Evolutionary conservation across 352 stramenopile species (phyloP), one percentile per base, ranked within the genome.

Genomic region (Phytophthora capsici): DNA sequence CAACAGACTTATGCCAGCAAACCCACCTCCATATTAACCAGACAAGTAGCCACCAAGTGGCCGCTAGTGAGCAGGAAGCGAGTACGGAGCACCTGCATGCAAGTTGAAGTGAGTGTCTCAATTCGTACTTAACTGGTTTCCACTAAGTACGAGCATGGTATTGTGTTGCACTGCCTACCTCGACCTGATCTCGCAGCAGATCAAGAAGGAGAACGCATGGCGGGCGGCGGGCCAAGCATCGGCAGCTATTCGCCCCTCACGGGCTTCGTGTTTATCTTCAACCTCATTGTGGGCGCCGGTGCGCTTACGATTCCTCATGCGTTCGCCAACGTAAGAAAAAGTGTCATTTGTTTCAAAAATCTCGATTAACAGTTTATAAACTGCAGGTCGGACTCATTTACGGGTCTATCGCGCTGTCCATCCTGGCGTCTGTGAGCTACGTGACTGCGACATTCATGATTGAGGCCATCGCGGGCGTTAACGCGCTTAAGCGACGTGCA

Each of bases 231-330:
- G n/a, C 71, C 66, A 6, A 75, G 48, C 57, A 79, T 81, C 48
- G 82, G 84, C 14, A 91, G 80, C 73, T 95, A 95, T 73, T 93
- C 88, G 66, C 86, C 86, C 61, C 69, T 89, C 47, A 96, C 88
- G 64, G 88, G 86, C 73, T 96, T 96, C 62, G 77, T 96, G n/a
- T 96, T 96, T 76, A 90, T 96, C 71, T 95, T 96, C 73, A 96
- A 96, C 73, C 86, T 95, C 63, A 94, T 96, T 59, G 88, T 96
- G 25, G 88, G 86, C 47, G 87, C 88, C 26, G 88, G 88, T 32
- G 88, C 86, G 55, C 84, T 96, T 52, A 96, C 86, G 14, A 96
- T 96, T 51, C 88, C 88, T 25, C 88, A 90, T 57, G 82, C 88
- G 17, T 96, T 96, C 66, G 86, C 80, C 51, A 87, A 96, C 69